phyloP scores from a whole-genome alignment of 805 yeast species.

The Phaffomyces thermotolerans region DNA sequence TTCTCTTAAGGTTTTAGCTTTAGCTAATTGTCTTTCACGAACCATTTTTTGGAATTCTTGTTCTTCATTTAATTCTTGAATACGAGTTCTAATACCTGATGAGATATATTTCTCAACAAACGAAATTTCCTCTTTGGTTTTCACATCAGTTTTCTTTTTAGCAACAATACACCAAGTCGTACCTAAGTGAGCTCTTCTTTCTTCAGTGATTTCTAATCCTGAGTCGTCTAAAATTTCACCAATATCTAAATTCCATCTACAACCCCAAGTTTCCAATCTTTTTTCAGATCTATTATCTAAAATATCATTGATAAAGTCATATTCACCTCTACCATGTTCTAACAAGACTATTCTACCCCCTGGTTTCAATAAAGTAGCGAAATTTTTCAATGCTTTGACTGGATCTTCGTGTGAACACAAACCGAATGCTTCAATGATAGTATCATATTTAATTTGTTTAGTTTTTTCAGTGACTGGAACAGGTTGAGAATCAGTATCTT shows the following conservation, averaged over 20 bases:
- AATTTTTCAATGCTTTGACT: slow-evolving; percentile 67
- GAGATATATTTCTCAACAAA: slow-evolving; percentile 44
- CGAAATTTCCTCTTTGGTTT: slow-evolving; percentile 38
- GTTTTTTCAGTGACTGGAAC: slow-evolving; percentile 21
- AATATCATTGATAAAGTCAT: slow-evolving; percentile 67
- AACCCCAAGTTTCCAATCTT: slow-evolving; percentile 89
- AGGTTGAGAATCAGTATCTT: slow-evolving; percentile 20
- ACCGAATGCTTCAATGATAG: slow-evolving; percentile 91
- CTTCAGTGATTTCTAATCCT: slow-evolving; percentile 76
- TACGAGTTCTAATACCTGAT: slow-evolving; percentile 27
- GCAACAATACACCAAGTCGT: slow-evolving; percentile 85
- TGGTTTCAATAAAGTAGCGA: slow-evolving; percentile 68
- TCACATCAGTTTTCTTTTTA: slow-evolving; percentile 63
- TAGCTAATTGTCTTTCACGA: slow-evolving; percentile 7
- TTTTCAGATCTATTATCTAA: slow-evolving; percentile 78
- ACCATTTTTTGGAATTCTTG: slow-evolving; percentile 1
- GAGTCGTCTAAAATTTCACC: slow-evolving; percentile 79
- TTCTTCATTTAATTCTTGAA: slow-evolving; percentile 15
- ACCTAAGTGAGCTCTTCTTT: slow-evolving; percentile 79
- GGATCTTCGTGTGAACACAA: slow-evolving; percentile 96
- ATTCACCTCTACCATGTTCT: slow-evolving; percentile 89
- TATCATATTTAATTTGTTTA: slow-evolving; percentile 63
- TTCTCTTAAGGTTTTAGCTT: background rate
- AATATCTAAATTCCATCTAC: slow-evolving; percentile 94
- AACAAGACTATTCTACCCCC: slow-evolving; percentile 82